Conservation (phyloP, 495 filamentous ascomycete species). For the Xylaria venustula region DNA sequence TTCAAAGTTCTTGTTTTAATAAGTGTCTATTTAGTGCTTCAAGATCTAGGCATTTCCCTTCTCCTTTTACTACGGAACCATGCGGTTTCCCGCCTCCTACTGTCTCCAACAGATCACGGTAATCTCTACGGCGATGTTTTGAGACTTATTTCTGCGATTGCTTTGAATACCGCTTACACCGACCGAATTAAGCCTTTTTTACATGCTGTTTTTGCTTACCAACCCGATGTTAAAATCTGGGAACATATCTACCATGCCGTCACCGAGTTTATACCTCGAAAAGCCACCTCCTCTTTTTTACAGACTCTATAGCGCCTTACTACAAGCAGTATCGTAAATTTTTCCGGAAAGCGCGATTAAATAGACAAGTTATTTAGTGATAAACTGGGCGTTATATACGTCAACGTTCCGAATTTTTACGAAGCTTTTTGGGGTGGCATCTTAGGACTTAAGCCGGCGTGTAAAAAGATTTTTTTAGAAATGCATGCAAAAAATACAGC, state of each 20-base stretch:
- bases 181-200: conserved; percentile 1
- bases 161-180: no score
- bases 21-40: neutral
- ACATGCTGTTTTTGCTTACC: conserved; percentile 12
- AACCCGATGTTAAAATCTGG: conserved; percentile 30
- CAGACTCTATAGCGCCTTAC: conserved; percentile 41
- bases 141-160: neutral
- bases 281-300: conserved; percentile 26
- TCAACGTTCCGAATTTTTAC: conserved; percentile 33
- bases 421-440: conserved; percentile 37
- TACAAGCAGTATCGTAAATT: conserved; percentile 39
- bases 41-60: neutral
- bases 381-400: conserved; percentile 35
- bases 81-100: neutral
- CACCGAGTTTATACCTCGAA: conserved; percentile 33
- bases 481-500: conserved; percentile 31
- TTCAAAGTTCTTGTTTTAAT: no score
- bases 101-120: neutral
- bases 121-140: no score
- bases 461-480: conserved; percentile 35
- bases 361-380: conserved; percentile 37
- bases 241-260: conserved; percentile 29
- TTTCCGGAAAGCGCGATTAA: conserved; percentile 38
- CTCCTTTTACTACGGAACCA: neutral
- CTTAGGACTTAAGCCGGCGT: conserved; percentile 27